Conservation (phyloP, 495 filamentous ascomycete species). For the Beverwykella pulmonaria region DNA sequence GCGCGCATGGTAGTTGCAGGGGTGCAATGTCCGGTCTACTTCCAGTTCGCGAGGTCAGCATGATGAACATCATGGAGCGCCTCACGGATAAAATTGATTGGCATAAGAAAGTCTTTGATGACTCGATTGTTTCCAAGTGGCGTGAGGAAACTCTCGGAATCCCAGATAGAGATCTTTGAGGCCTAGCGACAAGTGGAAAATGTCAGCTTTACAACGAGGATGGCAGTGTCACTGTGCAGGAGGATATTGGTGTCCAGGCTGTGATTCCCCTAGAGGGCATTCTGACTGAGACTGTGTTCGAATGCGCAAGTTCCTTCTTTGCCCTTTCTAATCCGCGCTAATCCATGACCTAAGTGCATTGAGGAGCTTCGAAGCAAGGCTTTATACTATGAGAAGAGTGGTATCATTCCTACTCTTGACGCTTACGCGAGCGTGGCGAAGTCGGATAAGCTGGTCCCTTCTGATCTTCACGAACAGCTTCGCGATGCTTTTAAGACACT, state of each 20-base stretch:
- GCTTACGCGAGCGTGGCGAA: slow-evolving; percentile 20
- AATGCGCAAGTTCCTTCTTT: slow-evolving; percentile 19
- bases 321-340: not conserved
- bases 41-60: slow-evolving; percentile 15
- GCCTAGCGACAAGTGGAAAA: slow-evolving; percentile 20
- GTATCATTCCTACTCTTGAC: slow-evolving; percentile 26
- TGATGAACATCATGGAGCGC: slow-evolving; percentile 45
- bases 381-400: slow-evolving; percentile 13
- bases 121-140: slow-evolving; percentile 49
- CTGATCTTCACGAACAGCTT: slow-evolving; percentile 7
- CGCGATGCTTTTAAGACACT: slow-evolving; percentile 19
- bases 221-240: slow-evolving; percentile 1
- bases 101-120: slow-evolving; percentile 60
- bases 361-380: slow-evolving; percentile 27
- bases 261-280: slow-evolving; percentile 5
- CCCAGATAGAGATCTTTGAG: slow-evolving; percentile 14
- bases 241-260: not conserved
- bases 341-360: slow-evolving; percentile 8
- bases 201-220: slow-evolving; percentile 12
- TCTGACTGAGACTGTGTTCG: slow-evolving; percentile 16
- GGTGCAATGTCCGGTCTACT: slow-evolving; percentile 11
- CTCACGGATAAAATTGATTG: slow-evolving; percentile 56
- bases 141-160: slow-evolving; percentile 42
- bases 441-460: slow-evolving; percentile 17
- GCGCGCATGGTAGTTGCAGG: slow-evolving; percentile 7